Evolutionary conservation across 495 filamentous ascomycete species (phyloP).

Genomic region (Aspergillus nidulans): DNA sequence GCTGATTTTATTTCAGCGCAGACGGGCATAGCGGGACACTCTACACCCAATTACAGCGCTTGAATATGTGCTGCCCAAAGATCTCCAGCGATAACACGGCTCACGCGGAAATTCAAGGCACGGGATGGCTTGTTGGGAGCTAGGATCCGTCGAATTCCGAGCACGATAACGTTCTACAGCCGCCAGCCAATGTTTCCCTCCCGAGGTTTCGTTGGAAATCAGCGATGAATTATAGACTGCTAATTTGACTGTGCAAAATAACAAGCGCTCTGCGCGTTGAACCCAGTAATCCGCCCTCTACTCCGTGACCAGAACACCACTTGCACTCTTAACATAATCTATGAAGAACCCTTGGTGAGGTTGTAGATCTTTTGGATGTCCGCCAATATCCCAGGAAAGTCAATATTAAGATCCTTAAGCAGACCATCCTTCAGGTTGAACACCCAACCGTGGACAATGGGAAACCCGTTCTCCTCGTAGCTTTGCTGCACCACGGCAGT

Average conservation of each 20-base stretch:
- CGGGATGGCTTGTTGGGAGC: neutral
- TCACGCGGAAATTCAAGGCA: neutral
- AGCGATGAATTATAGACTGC: neutral
- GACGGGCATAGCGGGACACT: neutral
- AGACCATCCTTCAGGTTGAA: slow-evolving; percentile 59
- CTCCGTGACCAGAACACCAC: slow-evolving; percentile 2
- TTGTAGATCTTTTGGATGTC: slow-evolving; percentile 34
- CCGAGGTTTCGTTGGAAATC: neutral
- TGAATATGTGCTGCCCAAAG: neutral
- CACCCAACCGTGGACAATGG: slow-evolving; percentile 65
- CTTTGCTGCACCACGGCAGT: slow-evolving; percentile 59
- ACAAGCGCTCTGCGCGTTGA: neutral
- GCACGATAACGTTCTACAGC: slow-evolving; percentile 1
- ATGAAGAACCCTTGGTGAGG: slow-evolving; percentile 6
- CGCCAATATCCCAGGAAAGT: slow-evolving; percentile 27
- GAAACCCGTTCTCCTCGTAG: slow-evolving; percentile 54
- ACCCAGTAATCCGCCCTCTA: neutral
- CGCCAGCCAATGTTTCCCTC: neutral
- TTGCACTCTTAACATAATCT: neutral
- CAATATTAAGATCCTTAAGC: slow-evolving; percentile 49
- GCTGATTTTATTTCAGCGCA: neutral
- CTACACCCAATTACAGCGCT: neutral
- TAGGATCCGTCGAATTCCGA: neutral
- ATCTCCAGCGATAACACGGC: neutral
- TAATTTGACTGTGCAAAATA: neutral